Evolutionary conservation across 768 basidiomycete genomes (phyloP).

Genomic region (Boletus rubroflammeus): DNA sequence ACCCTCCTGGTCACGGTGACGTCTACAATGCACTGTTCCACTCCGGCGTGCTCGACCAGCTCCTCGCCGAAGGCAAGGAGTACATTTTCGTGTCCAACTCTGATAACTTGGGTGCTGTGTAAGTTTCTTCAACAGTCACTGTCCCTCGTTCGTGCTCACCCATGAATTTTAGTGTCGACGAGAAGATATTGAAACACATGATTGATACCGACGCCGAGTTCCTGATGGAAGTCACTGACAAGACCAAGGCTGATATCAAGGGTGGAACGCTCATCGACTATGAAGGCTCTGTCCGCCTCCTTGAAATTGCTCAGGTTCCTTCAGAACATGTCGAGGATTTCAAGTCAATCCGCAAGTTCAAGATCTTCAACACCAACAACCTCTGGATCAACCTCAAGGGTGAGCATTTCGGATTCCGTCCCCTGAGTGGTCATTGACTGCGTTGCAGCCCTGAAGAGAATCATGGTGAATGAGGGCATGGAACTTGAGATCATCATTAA

Average conservation of each 20-base stretch:
- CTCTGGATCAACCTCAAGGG: constrained; percentile 54
- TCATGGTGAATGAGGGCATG: constrained; percentile 65
- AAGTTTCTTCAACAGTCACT: constrained; percentile 15
- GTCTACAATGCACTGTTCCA: constrained; percentile 68
- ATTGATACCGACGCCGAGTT: constrained; percentile 61
- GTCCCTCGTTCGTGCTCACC: constrained; percentile 1
- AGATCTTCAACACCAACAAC: constrained; percentile 77
- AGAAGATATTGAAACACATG: constrained; percentile 66
- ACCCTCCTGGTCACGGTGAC: constrained; percentile 76
- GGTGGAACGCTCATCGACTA: constrained; percentile 69
- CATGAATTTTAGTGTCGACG: constrained; percentile 49
- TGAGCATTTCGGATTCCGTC: constrained; percentile 11
- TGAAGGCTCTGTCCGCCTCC: constrained; percentile 61
- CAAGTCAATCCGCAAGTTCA: constrained; percentile 75
- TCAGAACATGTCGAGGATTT: constrained; percentile 72
- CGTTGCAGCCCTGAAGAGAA: constrained; percentile 59
- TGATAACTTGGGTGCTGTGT: constrained; percentile 70
- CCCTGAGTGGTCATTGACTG: not conserved
- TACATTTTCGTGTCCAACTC: constrained; percentile 79
- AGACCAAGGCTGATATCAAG: constrained; percentile 80
- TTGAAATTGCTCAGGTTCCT: constrained; percentile 75
- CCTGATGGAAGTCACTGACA: constrained; percentile 77
- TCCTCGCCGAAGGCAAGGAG: constrained; percentile 68
- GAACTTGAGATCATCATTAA: constrained; percentile 82
- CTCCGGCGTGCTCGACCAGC: constrained; percentile 70